These are phyloP conservation scores for Plasmodium ovale DNA, from an alignment of 169 alveolate genomes.

Conservation along the genomic window DNA sequence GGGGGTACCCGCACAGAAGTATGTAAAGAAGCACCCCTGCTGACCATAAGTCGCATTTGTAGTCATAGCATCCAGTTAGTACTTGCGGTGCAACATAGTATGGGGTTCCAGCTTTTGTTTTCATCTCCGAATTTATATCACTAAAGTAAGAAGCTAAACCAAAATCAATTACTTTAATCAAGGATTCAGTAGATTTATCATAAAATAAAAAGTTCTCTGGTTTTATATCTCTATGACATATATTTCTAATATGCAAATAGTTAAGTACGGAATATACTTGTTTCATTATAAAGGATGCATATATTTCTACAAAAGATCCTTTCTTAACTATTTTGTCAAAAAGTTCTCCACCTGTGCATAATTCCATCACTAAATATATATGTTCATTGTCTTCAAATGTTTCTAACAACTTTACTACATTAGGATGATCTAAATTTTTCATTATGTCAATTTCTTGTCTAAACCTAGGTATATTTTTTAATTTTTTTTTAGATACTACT, in stretches of 20 bases:
- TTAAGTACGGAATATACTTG: constrained; percentile 95
- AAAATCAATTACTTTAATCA: constrained; percentile 91
- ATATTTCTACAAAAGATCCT: constrained; percentile 89
- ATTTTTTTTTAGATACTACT: constrained; percentile 85
- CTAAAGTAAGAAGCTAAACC: constrained; percentile 90
- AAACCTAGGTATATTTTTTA: constrained; percentile 85
- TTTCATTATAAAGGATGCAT: constrained; percentile 70
- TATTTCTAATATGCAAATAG: constrained; percentile 96
- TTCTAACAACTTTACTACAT: constrained; percentile 93
- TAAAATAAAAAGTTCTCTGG: constrained; percentile 96
- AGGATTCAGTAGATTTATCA: constrained; percentile 80
- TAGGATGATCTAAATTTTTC: constrained; percentile 95
- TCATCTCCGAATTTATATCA: constrained; percentile 78
- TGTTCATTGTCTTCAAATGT: constrained; percentile 88
- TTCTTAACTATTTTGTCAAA: constrained; percentile 88
- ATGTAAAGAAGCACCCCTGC: constrained; percentile 89
- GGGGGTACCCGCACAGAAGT: constrained; percentile 92
- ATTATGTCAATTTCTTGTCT: constrained; percentile 89
- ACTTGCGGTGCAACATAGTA: constrained; percentile 90
- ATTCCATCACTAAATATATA: constrained; percentile 91
- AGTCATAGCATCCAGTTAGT: constrained; percentile 85
- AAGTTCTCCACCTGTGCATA: constrained; percentile 95
- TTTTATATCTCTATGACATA: constrained; percentile 99
- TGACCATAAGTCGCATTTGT: constrained; percentile 93
- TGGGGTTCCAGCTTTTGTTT: constrained; percentile 84